These are phyloP conservation scores for Fraxinus sp. DNA, from an alignment of 305 asterid genomes.

Conservation along the genomic window DNA sequence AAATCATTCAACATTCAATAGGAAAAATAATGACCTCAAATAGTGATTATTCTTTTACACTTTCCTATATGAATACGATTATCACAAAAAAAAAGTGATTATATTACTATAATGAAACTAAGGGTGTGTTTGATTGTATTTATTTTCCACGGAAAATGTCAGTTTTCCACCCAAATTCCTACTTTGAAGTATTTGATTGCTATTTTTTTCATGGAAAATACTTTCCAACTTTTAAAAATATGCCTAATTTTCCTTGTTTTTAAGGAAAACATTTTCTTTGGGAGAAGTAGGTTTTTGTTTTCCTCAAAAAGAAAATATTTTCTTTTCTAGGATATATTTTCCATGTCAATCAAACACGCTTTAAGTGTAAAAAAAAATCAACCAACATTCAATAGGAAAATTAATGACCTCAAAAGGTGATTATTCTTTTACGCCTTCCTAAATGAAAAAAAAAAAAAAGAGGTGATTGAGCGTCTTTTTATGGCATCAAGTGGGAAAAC, in stretches of 20 bases:
- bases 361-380: not conserved
- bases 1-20: not conserved
- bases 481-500: not conserved
- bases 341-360: too few relatives aligned
- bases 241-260: too few relatives aligned
- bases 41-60: not conserved
- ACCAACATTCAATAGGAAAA: not conserved
- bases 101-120: not conserved
- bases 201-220: too few relatives aligned
- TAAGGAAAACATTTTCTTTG: not conserved
- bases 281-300: too few relatives aligned
- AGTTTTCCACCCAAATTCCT: not conserved
- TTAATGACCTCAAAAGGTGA: slow-evolving; percentile 63
- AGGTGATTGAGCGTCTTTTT: not conserved
- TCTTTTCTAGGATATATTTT: too few relatives aligned
- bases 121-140: not conserved
- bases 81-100: not conserved
- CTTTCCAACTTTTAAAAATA: too few relatives aligned
- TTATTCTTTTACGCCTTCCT: not conserved
- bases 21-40: not conserved
- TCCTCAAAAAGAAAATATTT: too few relatives aligned
- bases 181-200: not conserved
- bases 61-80: not conserved
- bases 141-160: not conserved
- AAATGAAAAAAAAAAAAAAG: slow-evolving; percentile 17